Evolutionary conservation across 2,329 filamentous ascomycete species (phyloP).

Genomic region (Colletotrichum nymphaeae): DNA sequence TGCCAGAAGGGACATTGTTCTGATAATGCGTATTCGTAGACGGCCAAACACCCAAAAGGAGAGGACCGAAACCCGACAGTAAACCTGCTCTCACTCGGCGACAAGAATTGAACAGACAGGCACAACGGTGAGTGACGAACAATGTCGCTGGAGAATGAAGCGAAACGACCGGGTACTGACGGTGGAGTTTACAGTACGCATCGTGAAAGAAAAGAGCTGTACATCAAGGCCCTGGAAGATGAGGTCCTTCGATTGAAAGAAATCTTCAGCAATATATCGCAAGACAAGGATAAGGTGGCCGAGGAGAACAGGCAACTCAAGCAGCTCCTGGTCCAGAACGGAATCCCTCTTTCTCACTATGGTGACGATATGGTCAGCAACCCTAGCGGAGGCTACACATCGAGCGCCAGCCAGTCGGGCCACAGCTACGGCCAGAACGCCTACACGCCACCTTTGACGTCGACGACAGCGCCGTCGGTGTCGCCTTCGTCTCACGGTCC

Average conservation of each 20-base stretch:
- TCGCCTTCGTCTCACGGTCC: constrained; percentile 46
- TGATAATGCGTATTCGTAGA: constrained; percentile 59
- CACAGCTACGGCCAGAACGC: constrained; percentile 64
- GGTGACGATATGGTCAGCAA: constrained; percentile 59
- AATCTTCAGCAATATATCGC: constrained; percentile 77
- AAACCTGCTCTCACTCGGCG: constrained; percentile 92
- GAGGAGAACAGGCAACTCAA: constrained; percentile 85
- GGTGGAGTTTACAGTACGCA: constrained; percentile 76
- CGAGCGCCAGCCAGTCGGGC: constrained; percentile 69
- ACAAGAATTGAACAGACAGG: constrained; percentile 95
- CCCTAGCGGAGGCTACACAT: constrained; percentile 59
- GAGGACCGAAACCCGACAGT: constrained; percentile 95
- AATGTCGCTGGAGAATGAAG: background rate
- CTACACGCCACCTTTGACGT: constrained; percentile 61
- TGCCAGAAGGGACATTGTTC: background rate
- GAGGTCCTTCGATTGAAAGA: constrained; percentile 92
- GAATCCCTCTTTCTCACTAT: constrained; percentile 51
- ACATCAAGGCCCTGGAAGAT: constrained; percentile 93
- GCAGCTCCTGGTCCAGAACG: constrained; percentile 64
- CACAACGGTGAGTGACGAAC: constrained; percentile 77
- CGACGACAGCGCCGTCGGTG: constrained; percentile 55
- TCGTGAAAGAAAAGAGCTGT: constrained; percentile 94
- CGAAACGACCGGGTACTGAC: constrained; percentile 25
- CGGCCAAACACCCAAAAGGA: constrained; percentile 86
- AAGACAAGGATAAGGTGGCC: constrained; percentile 79